Evolutionary conservation across 2,329 filamentous ascomycete genomes (phyloP).

Genomic region (Calonectria leucothoes): DNA sequence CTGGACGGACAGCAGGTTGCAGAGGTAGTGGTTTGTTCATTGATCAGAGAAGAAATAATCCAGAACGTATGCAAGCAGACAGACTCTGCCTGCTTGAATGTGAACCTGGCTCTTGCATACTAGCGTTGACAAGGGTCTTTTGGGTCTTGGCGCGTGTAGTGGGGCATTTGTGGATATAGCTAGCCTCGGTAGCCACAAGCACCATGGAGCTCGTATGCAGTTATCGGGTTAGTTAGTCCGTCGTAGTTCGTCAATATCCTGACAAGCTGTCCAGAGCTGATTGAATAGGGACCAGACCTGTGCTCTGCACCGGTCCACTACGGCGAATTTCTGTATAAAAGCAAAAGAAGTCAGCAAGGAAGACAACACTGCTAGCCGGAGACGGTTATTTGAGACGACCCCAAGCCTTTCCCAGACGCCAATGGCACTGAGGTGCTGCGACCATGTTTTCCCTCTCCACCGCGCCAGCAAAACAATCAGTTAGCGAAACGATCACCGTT

Average conservation of each 20-base stretch:
- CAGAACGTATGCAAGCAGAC: neutral
- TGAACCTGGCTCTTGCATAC: neutral
- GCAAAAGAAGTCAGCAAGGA: neutral
- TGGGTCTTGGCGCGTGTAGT: slow-evolving; percentile 2
- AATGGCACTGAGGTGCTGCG: slow-evolving; percentile 45
- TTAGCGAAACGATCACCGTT: slow-evolving; percentile 91
- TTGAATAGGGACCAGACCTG: neutral
- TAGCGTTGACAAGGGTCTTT: slow-evolving; percentile 1
- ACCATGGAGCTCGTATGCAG: slow-evolving; percentile 32
- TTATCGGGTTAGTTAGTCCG: slow-evolving; percentile 28
- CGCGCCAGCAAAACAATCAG: slow-evolving; percentile 94
- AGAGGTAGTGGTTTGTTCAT: neutral
- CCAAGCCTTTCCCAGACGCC: slow-evolving; percentile 31
- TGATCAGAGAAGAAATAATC: neutral
- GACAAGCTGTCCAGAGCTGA: slow-evolving; percentile 40
- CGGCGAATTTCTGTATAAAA: neutral
- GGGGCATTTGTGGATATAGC: neutral
- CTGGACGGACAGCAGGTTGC: neutral
- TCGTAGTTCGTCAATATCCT: slow-evolving; percentile 23
- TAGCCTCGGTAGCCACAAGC: slow-evolving; percentile 16
- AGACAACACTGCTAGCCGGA: slow-evolving; percentile 12
- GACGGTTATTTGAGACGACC: slow-evolving; percentile 28
- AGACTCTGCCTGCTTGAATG: neutral
- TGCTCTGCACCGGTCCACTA: neutral
- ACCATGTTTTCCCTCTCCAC: slow-evolving; percentile 73